Evolutionary conservation across 495 filamentous ascomycete species (phyloP), one percentile per base, ranked within the genome.

Genomic region (Penicillium coffeae): DNA sequence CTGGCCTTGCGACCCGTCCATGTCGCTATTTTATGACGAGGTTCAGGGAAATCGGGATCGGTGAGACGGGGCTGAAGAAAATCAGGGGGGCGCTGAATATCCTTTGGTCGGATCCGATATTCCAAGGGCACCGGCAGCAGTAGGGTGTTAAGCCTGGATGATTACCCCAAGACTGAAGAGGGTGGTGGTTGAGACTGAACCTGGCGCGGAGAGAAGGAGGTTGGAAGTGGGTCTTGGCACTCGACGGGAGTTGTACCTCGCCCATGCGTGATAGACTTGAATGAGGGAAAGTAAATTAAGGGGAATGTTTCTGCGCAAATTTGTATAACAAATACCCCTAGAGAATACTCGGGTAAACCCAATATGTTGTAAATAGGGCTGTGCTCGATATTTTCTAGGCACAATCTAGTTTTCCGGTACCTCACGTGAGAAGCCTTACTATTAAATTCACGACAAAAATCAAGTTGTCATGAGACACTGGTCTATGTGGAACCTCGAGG

Each of bases 1-100:
- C 32, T 65, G 59, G 44, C 58, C 54, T 40, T 66, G 61, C 22
- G 57, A 56, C 37, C 69, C 64, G 8, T 73, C 68, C 69, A 73
- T 71, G 9, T 45, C 46, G 43, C 27, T 30, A 5, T 30, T 30
- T 39, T 30, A 38, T 40, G 32, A 50, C 4, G 25, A 30, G 5
- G 25, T 30, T n/a, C n/a, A 30, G 25, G 25, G 25, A 30, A 30
- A 21, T 32, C n/a, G 19, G 39, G 38, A 30, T 42, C 9, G 15
- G 37, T 37, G 21, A 43, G 14, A 10, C 15, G 21, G 25, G 19
- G 35, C 15, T 5, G 22, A 19, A 8, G 41, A 14, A 13, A 14
- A 9, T 32, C 25, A 16, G 41, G 15, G 16, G 14, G 16, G 14
- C 25, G 14, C 16, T 33, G n/a, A 25, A 20, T 5, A 10, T 30